Evolutionary conservation across 495 filamentous ascomycete genomes (phyloP), one percentile per base, ranked within the genome.

Genomic region (Barbatosphaeria neglecta): DNA sequence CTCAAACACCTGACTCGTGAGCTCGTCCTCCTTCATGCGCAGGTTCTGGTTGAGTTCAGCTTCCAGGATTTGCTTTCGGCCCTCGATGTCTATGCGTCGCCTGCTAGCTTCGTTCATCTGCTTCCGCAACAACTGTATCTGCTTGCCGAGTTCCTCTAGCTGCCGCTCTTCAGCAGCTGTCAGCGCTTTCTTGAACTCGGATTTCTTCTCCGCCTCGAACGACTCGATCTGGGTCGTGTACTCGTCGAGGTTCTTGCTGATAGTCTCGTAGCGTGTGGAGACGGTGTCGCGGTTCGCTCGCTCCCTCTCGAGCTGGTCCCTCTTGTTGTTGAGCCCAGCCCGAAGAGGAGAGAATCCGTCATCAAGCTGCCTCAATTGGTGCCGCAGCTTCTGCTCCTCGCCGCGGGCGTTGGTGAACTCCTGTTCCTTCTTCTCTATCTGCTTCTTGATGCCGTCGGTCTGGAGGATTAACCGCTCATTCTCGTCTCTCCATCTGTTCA

Each of bases 121-220:
- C 43, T 76, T 78, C 41, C 84, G 77, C 40, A 96, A 65, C 23
- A 84, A 78, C 52, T 88, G 83, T 16, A 87, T 78, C 0, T 73
- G 69, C 19, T 68, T 66, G 51, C 72, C 81, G 15, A 95, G 76
- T 10, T 69, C 68, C 49, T 93, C 86, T 3, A 99, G 71, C 52
- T 77, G 79, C 25, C 74, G 72, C 62, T 97, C 93, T 66, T 99
- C 92, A 20, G 81, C 78, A 9, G 74, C 72, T 16, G 83, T 85
- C 20, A 99, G 73, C 16, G 85, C 78, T 59, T 96, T 97, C 67
- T 93, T 94, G 72, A 96, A 97, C 15, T 89, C 81, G 4, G 88
- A 85, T 1, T 73, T 73, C 42, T 95, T 61, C 59, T 99, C 92
- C 10, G 78, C 73, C 56, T 90, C 77, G 53, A 88, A 83, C 0